A percentile compares a stretch with the other conserved stretches of the same genome.
Conservation (phyloP, 345 rosid genomes). For the Bruguiera parviflora region DNA sequence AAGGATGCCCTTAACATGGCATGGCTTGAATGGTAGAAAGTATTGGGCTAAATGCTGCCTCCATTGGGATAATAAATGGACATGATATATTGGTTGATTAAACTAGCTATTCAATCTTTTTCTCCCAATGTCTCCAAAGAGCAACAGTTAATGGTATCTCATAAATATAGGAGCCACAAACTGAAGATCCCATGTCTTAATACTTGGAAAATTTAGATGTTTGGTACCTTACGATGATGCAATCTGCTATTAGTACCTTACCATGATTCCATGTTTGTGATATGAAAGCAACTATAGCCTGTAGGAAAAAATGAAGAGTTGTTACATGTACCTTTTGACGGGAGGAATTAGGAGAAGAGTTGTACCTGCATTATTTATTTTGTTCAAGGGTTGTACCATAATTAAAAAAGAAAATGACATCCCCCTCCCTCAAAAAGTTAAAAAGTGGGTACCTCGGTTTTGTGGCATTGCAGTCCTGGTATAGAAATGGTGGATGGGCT, state of each 20-base stretch:
- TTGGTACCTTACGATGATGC: not conserved
- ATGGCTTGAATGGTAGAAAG: too few species aligned
- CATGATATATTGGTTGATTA: too few species aligned
- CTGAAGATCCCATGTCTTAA: slow-evolving; percentile 1
- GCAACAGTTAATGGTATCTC: not conserved
- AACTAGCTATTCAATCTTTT: too few species aligned
- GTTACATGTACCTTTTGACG: not conserved
- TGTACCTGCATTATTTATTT: not conserved
- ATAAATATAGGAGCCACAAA: not conserved
- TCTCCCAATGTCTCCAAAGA: too few species aligned
- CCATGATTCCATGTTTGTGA: slow-evolving; percentile 1
- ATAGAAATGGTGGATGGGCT: not conserved
- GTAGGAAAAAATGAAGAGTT: not conserved
- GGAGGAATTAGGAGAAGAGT: not conserved
- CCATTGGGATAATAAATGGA: too few species aligned
- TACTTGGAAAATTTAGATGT: slow-evolving; percentile 4
- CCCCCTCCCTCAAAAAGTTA: not conserved
- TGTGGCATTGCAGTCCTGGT: not conserved
- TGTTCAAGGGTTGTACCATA: not conserved
- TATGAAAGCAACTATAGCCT: not conserved
- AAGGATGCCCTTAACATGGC: too few species aligned
- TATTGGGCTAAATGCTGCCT: too few species aligned
- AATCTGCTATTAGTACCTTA: not conserved
- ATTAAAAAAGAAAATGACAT: not conserved
- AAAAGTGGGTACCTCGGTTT: not conserved